Base-by-base conservation (phyloP, 805 yeast genomes). In the Gaillardinia entomophila region DNA sequence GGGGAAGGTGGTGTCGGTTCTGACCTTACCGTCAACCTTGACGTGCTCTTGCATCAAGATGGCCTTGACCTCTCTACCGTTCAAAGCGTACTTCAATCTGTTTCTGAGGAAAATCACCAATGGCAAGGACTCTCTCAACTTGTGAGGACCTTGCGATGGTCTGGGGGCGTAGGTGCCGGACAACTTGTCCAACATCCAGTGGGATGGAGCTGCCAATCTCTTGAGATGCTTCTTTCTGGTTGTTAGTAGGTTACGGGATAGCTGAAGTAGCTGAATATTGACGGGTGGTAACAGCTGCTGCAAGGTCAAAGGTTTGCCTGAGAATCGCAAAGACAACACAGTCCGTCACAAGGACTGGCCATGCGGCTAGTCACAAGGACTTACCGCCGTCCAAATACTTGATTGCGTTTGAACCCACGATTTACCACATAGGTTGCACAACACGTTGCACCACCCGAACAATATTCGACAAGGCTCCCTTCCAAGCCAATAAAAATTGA, bases 151-250 rank as follows among this genome's bases (percentile, higher is more conserved):
- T 58, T 95, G 82, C 49, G 97, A 88, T 66, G 97, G 96, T 78
- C 97, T 88, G 77, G 98, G 98, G 50, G 98, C 98, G 71, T 92
- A 92, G 65, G 86, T 78, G 70, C 99, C 99, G 66, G 97, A 85
- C 77, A 92, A 79, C 78, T 92, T 92, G 94, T 94, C 98, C 79
- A 92, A 86, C 94, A 92, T 85, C 98, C 98, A 92, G 83, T 92
- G 98, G 79, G 89, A 83, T 80, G 99, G 99, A 71, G 98, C 98
- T 71, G 97, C 96, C 75, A 90, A 83, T 83, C 97, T 88, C 82
- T 90, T 89, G 72, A 89, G 82, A 73, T 90, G 97, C 82, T 90
- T 89, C 89, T 88, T 87, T 83, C 89, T 84, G 66, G 31, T 24
- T 32, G 63, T 59, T 57, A 57, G 65, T 59, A 44, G n/a, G n/a